Percentiles rank a stretch among this genome's conserved stretches.
These are phyloP conservation scores for Leishmania tarentolae DNA, from an alignment of 208 protist genomes.

Conservation along the genomic window DNA sequence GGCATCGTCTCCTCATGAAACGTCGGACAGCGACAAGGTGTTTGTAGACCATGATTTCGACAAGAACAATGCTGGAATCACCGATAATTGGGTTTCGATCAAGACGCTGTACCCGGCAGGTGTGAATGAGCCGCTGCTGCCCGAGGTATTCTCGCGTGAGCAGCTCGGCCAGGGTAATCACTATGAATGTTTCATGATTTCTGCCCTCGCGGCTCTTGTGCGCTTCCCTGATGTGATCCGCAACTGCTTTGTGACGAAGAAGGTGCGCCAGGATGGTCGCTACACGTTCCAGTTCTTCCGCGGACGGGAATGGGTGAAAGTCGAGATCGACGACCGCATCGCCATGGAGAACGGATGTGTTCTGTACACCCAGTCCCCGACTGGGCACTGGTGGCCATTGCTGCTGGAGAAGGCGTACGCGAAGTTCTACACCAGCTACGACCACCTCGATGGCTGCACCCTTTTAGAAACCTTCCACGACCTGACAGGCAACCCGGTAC, in stretches of 20 bases:
- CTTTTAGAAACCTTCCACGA: constrained; percentile 80
- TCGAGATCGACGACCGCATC: constrained; percentile 82
- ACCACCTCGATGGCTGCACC: constrained; percentile 74
- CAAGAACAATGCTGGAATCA: constrained; percentile 51
- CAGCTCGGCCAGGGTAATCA: constrained; percentile 83
- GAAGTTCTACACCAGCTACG: constrained; percentile 86
- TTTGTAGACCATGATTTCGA: constrained; percentile 75
- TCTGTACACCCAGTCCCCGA: constrained; percentile 69
- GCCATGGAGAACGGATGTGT: constrained; percentile 60
- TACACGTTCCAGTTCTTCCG: constrained; percentile 90
- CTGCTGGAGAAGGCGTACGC: constrained; percentile 92
- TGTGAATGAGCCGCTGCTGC: constrained; percentile 56
- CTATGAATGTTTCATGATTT: constrained; percentile 87
- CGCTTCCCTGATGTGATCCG: constrained; percentile 75
- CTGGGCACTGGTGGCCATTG: constrained; percentile 81
- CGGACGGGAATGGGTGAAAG: constrained; percentile 69
- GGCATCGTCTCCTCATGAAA: constrained; percentile 22
- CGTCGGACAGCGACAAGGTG: constrained; percentile 52
- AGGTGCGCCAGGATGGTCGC: constrained; percentile 73
- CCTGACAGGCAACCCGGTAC: constrained; percentile 78
- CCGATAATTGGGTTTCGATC: constrained; percentile 64
- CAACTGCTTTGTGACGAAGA: constrained; percentile 83
- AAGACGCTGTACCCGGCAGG: constrained; percentile 67
- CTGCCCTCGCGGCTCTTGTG: constrained; percentile 66
- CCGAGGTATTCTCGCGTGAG: constrained; percentile 56